Conservation (phyloP, 495 filamentous ascomycete species). For the Saxispiralis lemnorum region DNA sequence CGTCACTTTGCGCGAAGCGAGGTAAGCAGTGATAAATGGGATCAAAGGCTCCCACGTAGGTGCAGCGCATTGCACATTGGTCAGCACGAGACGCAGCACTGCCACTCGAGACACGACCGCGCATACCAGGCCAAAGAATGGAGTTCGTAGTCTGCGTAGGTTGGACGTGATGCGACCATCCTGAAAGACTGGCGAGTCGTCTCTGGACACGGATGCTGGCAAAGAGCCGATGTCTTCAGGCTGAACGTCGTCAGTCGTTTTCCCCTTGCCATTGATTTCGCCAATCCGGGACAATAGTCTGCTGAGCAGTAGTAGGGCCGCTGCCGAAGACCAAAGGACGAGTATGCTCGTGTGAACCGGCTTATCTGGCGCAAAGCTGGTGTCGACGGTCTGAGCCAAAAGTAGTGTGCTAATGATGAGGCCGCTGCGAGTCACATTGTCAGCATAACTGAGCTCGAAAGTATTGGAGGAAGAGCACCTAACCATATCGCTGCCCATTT, state of each 20-base stretch:
- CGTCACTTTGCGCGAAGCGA: no score
- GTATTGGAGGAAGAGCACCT: no score
- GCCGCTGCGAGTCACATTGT: conserved; percentile 8
- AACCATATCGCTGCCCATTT: conserved; percentile 13
- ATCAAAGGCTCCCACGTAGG: conserved; percentile 11
- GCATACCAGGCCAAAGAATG: conserved; percentile 13
- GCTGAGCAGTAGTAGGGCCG: conserved; percentile 11
- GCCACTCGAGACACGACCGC: conserved; percentile 18
- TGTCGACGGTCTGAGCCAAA: conserved; percentile 9
- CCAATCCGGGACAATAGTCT: conserved; percentile 1
- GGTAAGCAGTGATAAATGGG: conserved; percentile 9
- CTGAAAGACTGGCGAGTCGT: conserved; percentile 1
- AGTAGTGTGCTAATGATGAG: conserved; percentile 15
- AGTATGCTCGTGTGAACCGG: conserved; percentile 20
- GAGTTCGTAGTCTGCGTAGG: conserved; percentile 10
- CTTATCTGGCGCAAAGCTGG: conserved; percentile 21
- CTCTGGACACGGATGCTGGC: conserved; percentile 1
- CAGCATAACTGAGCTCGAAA: no score
- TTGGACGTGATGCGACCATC: conserved; percentile 12
- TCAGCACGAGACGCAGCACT: conserved; percentile 12
- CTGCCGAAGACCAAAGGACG: conserved; percentile 14
- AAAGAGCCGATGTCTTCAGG: conserved; percentile 3
- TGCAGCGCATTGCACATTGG: conserved; percentile 16
- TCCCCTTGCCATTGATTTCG: background rate
- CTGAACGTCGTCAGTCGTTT: conserved; percentile 11